phyloP scores from a whole-genome alignment of 257 asterid genomes.

The Buddleja alternifolia region DNA sequence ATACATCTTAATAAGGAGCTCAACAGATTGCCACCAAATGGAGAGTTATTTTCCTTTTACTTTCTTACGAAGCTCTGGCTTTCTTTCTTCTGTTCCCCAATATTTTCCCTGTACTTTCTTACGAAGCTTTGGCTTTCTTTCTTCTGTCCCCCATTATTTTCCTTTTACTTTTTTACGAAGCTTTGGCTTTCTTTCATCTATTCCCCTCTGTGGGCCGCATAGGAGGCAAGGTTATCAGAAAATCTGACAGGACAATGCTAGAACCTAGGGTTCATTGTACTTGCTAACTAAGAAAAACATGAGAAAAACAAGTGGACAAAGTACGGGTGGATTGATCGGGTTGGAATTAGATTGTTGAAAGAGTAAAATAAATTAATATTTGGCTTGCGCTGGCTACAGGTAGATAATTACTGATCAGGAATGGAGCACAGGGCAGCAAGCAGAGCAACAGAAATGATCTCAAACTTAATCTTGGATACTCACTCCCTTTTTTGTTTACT shows the following conservation, averaged over 20 bases:
- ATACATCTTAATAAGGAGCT: constrained; percentile 11
- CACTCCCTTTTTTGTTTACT: neutral
- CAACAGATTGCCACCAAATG: neutral
- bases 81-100: too few species aligned
- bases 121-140: neutral
- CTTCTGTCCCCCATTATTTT: neutral
- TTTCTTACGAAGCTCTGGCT: neutral
- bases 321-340: neutral
- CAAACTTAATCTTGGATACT: constrained; percentile 1
- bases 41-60: neutral
- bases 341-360: neutral
- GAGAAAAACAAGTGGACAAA: neutral
- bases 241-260: neutral
- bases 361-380: neutral
- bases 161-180: neutral
- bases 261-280: neutral
- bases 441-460: constrained; percentile 19
- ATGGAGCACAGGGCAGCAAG: neutral
- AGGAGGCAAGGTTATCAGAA: neutral
- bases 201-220: neutral
- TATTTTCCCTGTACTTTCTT: neutral
- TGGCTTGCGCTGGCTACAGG: neutral
- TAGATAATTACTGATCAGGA: neutral
- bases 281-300: neutral
- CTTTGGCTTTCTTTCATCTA: neutral